phyloP scores from a whole-genome alignment of 2,329 filamentous ascomycete species.

The Pseudopyrenochaeta lycopersici region DNA sequence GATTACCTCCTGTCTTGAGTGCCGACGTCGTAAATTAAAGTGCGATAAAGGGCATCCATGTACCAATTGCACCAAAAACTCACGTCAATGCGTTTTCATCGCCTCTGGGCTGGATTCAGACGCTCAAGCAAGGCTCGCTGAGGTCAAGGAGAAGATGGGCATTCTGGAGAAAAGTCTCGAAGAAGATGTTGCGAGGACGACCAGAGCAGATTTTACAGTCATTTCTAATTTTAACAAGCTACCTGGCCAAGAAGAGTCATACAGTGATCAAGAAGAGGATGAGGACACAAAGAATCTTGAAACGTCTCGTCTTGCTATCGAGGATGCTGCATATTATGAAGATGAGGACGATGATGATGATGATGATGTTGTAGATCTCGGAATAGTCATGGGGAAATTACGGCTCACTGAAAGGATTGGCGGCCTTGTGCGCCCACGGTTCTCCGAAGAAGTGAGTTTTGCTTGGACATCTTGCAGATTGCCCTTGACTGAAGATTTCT shows the following conservation, averaged over 20 bases:
- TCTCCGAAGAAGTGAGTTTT: constrained; percentile 71
- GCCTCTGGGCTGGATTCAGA: constrained; percentile 73
- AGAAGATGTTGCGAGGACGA: constrained; percentile 67
- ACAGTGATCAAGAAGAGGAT: constrained; percentile 64
- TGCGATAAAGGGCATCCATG: constrained; percentile 80
- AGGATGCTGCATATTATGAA: constrained; percentile 74
- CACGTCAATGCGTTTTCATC: constrained; percentile 69
- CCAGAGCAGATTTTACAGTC: constrained; percentile 12
- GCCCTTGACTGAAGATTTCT: constrained; percentile 2
- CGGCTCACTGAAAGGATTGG: constrained; percentile 78
- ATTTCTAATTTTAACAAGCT: constrained; percentile 12
- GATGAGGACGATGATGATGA: constrained; percentile 61
- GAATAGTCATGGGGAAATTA: constrained; percentile 75
- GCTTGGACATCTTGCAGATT: background rate
- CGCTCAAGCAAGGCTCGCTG: constrained; percentile 73
- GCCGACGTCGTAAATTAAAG: constrained; percentile 76
- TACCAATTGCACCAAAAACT: constrained; percentile 67
- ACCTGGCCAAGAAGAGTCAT: constrained; percentile 56
- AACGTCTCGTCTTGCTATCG: constrained; percentile 68
- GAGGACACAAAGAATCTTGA: constrained; percentile 68
- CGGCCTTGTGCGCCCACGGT: constrained; percentile 73
- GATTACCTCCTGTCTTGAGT: constrained; percentile 51
- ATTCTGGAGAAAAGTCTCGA: constrained; percentile 75
- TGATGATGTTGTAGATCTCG: constrained; percentile 76
- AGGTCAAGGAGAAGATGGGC: constrained; percentile 82